A percentile compares a stretch with the other conserved stretches of the same genome.
phyloP scores from a whole-genome alignment of 805 yeast genomes.

The Starmerella stigmatis region DNA sequence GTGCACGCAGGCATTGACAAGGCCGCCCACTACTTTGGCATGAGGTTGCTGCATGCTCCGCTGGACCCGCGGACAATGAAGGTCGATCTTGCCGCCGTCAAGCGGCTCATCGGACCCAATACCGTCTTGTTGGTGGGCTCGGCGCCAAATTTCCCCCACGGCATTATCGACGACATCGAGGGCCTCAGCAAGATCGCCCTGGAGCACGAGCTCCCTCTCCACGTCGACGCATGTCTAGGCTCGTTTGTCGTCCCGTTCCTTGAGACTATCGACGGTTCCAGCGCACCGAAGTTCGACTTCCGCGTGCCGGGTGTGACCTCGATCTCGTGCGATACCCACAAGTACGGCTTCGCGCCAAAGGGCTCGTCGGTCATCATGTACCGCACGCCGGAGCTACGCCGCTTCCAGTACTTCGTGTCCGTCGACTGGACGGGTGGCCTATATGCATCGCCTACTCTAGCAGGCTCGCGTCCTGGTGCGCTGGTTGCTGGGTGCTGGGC shows the following conservation, averaged over 20 bases:
- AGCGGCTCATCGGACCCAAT: constrained; percentile 57
- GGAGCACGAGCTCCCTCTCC: constrained; percentile 68
- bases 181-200: constrained; percentile 55
- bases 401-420: constrained; percentile 71
- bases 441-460: constrained; percentile 92
- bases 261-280: constrained; percentile 38
- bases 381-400: constrained; percentile 53
- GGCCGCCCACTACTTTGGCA: constrained; percentile 83
- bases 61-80: constrained; percentile 55
- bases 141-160: constrained; percentile 96
- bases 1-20: constrained; percentile 93
- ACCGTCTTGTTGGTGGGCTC: constrained; percentile 84
- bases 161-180: constrained; percentile 82
- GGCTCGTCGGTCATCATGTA: constrained; percentile 93
- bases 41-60: constrained; percentile 71
- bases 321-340: constrained; percentile 98
- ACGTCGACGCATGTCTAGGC: constrained; percentile 93
- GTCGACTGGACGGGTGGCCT: constrained; percentile 90
- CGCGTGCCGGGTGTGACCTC: constrained; percentile 85
- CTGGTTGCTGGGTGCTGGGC: constrained; percentile 98
- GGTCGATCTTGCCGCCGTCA: constrained; percentile 56
- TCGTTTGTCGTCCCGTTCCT: constrained; percentile 80
- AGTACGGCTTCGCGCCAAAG: constrained; percentile 96
- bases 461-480: constrained; percentile 97
- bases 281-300: constrained; percentile 61